A percentile compares a stretch with the other conserved stretches of the same genome.
Evolutionary conservation across 2,329 filamentous ascomycete species (phyloP).

Genomic region (Calonectria honghensis): DNA sequence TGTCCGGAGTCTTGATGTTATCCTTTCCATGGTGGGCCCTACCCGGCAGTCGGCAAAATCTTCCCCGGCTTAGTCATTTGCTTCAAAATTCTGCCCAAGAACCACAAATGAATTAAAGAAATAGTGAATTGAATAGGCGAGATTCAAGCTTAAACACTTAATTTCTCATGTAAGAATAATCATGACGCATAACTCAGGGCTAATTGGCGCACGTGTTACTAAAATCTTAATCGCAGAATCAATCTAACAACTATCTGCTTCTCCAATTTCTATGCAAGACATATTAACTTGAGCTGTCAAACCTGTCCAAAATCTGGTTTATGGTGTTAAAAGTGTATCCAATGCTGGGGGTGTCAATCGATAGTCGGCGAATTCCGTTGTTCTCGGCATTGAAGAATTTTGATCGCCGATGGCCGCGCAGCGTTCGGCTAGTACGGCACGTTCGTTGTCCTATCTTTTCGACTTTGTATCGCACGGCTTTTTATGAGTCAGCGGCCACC

Average conservation of each 20-base stretch:
- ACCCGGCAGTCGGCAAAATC: conserved; percentile 4
- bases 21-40: no score
- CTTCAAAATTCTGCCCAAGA: background rate
- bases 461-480: background rate
- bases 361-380: background rate
- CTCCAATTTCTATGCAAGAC: background rate
- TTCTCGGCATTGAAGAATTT: background rate
- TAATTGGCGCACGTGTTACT: background rate
- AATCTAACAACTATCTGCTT: background rate
- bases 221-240: background rate
- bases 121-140: background rate
- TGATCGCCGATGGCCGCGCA: conserved; percentile 14
- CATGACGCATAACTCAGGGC: background rate
- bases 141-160: background rate
- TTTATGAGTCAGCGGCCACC: background rate
- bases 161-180: background rate
- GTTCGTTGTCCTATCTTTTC: background rate
- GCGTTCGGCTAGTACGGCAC: conserved; percentile 19
- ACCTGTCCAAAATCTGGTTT: no score
- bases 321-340: background rate
- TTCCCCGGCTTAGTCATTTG: background rate
- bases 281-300: background rate
- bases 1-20: conserved; percentile 4
- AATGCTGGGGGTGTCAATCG: no score
- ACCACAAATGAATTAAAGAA: background rate